Conservation (phyloP, 192 early-diverging fungal species). For the Gamsiella multidivaricata region DNA sequence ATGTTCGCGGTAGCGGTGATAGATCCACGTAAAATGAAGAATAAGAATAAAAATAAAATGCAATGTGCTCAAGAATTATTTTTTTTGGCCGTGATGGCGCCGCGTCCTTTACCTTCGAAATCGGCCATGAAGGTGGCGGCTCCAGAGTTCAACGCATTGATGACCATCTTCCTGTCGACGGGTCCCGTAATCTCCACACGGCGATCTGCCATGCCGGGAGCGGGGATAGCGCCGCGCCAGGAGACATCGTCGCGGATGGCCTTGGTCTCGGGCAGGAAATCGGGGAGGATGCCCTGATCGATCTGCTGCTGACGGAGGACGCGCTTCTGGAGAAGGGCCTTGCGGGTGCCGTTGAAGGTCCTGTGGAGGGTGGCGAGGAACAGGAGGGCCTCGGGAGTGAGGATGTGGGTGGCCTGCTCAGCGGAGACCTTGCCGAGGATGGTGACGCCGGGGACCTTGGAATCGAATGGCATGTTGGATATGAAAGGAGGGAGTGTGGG, state of each 20-base stretch:
- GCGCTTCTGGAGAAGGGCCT: constrained; percentile 85
- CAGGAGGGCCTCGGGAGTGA: constrained; percentile 81
- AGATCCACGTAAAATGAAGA: too few species aligned
- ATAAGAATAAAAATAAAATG: too few species aligned
- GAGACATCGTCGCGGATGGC: constrained; percentile 90
- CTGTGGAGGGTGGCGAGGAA: constrained; percentile 94
- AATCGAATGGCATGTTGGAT: constrained; percentile 40
- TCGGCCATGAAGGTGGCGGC: constrained; percentile 98
- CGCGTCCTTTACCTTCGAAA: constrained; percentile 73
- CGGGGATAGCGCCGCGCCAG: constrained; percentile 94
- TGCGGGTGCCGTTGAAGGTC: constrained; percentile 90
- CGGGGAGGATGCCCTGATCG: constrained; percentile 86
- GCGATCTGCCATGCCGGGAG: constrained; percentile 91
- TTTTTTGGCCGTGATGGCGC: too few species aligned
- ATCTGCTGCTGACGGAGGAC: constrained; percentile 82
- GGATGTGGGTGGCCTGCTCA: constrained; percentile 74
- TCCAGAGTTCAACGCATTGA: constrained; percentile 97
- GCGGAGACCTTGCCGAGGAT: constrained; percentile 75
- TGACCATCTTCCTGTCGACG: constrained; percentile 99
- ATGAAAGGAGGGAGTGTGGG: not conserved
- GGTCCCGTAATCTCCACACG: constrained; percentile 99
- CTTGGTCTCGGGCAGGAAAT: constrained; percentile 94
- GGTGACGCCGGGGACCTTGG: constrained; percentile 75
- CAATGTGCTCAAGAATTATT: too few species aligned
- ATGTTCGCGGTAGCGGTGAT: too few species aligned